A percentile compares a stretch with the other conserved stretches of the same genome.
These are phyloP conservation scores for Gynochthodes officinalis DNA, from an alignment of 257 asterid genomes.

Conservation along the genomic window DNA sequence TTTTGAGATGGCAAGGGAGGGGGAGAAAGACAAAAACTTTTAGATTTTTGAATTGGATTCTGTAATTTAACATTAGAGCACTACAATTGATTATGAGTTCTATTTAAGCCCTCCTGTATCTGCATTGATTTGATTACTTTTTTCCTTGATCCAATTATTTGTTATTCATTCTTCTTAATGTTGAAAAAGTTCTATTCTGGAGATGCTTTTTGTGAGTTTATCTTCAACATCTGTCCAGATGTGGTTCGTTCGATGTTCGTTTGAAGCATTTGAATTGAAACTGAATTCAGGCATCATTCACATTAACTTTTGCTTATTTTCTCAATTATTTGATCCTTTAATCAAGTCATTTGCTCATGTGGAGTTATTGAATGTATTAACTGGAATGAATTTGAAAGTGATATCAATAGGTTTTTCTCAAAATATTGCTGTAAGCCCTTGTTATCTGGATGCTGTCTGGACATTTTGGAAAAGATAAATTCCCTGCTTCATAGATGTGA, in stretches of 20 bases:
- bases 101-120: background rate
- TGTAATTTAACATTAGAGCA: background rate
- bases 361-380: background rate
- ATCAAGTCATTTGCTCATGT: background rate
- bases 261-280: conserved; percentile 3
- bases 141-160: background rate
- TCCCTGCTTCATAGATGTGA: background rate
- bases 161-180: background rate
- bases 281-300: background rate
- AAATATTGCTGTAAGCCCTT: background rate
- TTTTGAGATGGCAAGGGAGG: background rate
- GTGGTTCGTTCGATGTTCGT: background rate
- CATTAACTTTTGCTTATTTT: background rate
- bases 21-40: background rate
- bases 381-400: background rate
- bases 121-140: background rate
- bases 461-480: background rate
- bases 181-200: background rate
- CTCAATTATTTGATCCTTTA: background rate
- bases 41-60: background rate
- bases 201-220: background rate
- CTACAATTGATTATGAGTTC: background rate
- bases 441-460: no score
- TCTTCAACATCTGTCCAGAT: background rate
- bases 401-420: background rate